Conservation (phyloP, 2,329 filamentous ascomycete genomes). For the Sarocladium strictum region DNA sequence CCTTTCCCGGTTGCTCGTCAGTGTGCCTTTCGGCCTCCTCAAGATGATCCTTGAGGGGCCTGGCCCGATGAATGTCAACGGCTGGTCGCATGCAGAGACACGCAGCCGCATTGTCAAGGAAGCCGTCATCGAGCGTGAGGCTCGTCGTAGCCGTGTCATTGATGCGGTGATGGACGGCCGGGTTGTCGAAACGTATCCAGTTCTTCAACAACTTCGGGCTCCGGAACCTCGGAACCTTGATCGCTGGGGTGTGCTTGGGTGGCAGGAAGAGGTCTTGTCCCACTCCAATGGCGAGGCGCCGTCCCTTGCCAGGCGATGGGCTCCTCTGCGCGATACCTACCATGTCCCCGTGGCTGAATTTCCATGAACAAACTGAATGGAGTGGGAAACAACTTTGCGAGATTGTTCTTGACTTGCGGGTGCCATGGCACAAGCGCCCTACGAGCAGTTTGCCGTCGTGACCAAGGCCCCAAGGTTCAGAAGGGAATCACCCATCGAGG, state of each 20-base stretch:
- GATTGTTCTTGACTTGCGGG: too few relatives aligned
- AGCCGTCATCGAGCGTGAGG: conserved; percentile 53
- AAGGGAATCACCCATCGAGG: too few relatives aligned
- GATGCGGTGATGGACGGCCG: conserved; percentile 32
- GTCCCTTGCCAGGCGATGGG: conserved; percentile 30
- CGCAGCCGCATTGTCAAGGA: conserved; percentile 42
- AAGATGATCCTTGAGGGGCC: conserved; percentile 58
- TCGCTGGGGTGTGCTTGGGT: conserved; percentile 42
- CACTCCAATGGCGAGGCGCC: conserved; percentile 25
- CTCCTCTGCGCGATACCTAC: conserved; percentile 18
- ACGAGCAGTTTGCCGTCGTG: too few relatives aligned
- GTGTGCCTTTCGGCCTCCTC: conserved; percentile 62
- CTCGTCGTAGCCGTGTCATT: conserved; percentile 41
- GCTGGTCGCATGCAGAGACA: conserved; percentile 41
- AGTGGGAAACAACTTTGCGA: too few relatives aligned
- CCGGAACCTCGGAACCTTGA: conserved; percentile 33
- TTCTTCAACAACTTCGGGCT: conserved; percentile 22
- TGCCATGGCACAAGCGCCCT: too few relatives aligned
- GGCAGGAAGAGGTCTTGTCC: conserved; percentile 31
- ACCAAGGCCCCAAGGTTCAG: too few relatives aligned
- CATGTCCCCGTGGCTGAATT: not conserved
- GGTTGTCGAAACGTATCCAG: not conserved
- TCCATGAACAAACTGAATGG: too few relatives aligned
- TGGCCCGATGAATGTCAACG: conserved; percentile 44
- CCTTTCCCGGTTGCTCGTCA: conserved; percentile 62